Conservation (phyloP, 176 grass and related monocot genomes). For the Tillandsia leiboldiana region DNA sequence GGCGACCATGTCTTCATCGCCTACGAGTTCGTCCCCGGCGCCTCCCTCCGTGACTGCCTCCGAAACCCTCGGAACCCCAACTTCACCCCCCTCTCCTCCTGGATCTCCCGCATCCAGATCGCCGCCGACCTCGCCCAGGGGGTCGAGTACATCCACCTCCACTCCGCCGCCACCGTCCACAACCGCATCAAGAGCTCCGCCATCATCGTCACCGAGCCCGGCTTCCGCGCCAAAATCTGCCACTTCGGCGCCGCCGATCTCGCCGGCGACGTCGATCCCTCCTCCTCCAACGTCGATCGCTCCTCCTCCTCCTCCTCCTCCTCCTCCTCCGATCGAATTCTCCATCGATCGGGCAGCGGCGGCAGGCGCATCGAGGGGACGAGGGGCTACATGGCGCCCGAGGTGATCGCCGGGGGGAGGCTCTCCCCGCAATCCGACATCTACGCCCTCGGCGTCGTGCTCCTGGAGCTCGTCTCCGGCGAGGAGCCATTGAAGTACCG, state of each 20-base stretch:
- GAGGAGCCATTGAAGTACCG: constrained; percentile 52
- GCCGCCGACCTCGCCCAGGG: constrained; percentile 61
- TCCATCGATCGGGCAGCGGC: constrained; percentile 21
- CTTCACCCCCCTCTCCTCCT: constrained; percentile 59
- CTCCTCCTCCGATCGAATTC: constrained; percentile 7
- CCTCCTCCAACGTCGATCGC: no score
- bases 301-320: no score
- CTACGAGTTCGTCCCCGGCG: constrained; percentile 52
- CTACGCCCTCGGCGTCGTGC: constrained; percentile 58
- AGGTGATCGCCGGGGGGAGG: constrained; percentile 27
- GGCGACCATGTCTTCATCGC: constrained; percentile 59
- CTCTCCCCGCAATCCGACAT: constrained; percentile 51
- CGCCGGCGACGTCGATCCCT: constrained; percentile 35
- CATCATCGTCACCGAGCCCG: constrained; percentile 51
- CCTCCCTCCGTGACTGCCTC: constrained; percentile 46
- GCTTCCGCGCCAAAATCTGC: constrained; percentile 60
- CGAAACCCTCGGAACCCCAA: constrained; percentile 58
- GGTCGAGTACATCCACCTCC: constrained; percentile 70
- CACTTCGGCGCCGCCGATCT: constrained; percentile 72
- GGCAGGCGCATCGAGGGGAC: constrained; percentile 58
- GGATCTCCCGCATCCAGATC: constrained; percentile 57
- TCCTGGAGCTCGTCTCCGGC: constrained; percentile 76
- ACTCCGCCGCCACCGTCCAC: constrained; percentile 48
- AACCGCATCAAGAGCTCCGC: constrained; percentile 70
- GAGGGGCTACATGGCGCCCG: constrained; percentile 78